Conservation (phyloP, 345 rosid genomes). For the Chamaenerion angustifolium region DNA sequence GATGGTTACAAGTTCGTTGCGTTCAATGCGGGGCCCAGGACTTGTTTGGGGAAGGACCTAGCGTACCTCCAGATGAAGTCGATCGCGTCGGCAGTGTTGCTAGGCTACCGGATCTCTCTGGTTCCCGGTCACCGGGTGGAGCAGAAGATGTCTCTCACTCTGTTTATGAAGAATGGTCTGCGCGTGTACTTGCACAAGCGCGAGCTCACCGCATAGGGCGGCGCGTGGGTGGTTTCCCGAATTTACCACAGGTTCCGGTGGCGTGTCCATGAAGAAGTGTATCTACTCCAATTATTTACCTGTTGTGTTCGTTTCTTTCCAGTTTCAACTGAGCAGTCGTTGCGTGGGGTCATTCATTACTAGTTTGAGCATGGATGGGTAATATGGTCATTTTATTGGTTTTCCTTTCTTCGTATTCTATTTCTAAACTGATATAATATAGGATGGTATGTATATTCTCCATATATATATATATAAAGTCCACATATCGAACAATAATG, state of each 20-base stretch:
- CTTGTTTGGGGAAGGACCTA: conserved; percentile 83
- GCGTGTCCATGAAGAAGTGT: too few relatives aligned
- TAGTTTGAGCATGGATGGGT: too few relatives aligned
- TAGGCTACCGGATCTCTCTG: conserved; percentile 55
- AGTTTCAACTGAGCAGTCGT: too few relatives aligned
- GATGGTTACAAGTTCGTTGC: conserved; percentile 80
- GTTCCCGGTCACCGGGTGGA: conserved; percentile 72
- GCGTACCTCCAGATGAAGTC: conserved; percentile 94
- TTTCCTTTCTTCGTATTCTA: too few relatives aligned
- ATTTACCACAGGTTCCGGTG: background rate
- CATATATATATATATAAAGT: too few relatives aligned
- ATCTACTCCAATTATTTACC: too few relatives aligned
- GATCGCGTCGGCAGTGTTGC: conserved; percentile 71
- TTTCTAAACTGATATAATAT: too few relatives aligned
- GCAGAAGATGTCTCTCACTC: conserved; percentile 89
- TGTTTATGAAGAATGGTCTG: conserved; percentile 90
- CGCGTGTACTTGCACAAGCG: conserved; percentile 65
- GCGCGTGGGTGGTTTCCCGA: background rate
- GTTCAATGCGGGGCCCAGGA: conserved; percentile 87
- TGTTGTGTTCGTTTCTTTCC: too few relatives aligned
- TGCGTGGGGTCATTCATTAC: too few relatives aligned
- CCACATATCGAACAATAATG: too few relatives aligned
- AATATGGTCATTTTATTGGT: too few relatives aligned
- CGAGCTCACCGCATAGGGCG: conserved; percentile 10
- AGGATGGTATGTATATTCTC: too few relatives aligned